These are phyloP conservation scores for Erodium chrysanthum DNA, from an alignment of 441 rosid genomes.

Conservation along the genomic window DNA sequence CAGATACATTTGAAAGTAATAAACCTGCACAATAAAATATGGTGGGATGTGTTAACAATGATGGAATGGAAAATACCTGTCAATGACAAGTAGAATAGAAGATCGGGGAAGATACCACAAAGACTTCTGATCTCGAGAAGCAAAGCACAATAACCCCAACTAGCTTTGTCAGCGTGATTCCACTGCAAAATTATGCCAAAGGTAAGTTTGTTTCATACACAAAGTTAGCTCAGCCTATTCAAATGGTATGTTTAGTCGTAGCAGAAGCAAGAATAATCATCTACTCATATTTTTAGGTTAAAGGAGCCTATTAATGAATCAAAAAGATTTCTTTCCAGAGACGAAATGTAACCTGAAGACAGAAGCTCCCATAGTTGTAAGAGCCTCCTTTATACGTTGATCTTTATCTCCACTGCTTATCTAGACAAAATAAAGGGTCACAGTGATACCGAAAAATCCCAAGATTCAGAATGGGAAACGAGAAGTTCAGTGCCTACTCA, in stretches of 20 bases:
- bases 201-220: neutral
- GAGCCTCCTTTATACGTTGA: constrained; percentile 73
- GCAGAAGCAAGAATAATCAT: neutral
- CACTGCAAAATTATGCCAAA: constrained; percentile 38
- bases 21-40: constrained; percentile 42
- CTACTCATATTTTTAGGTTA: neutral
- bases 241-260: neutral
- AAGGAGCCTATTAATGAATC: neutral
- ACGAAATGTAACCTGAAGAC: constrained; percentile 66
- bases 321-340: constrained; percentile 3
- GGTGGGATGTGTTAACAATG: neutral
- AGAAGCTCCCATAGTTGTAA: constrained; percentile 93
- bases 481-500: neutral
- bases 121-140: constrained; percentile 91
- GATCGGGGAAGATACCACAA: constrained; percentile 51
- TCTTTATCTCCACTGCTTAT: constrained; percentile 69
- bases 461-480: neutral
- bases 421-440: constrained; percentile 28
- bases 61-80: neutral
- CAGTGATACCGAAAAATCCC: neutral
- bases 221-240: neutral
- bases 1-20: constrained; percentile 94
- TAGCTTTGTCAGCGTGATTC: constrained; percentile 89
- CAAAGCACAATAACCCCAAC: constrained; percentile 93
- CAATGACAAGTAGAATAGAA: neutral